Base-by-base conservation (phyloP, 2,329 filamentous ascomycete species). In the Rhytidhysteron rufulum region DNA sequence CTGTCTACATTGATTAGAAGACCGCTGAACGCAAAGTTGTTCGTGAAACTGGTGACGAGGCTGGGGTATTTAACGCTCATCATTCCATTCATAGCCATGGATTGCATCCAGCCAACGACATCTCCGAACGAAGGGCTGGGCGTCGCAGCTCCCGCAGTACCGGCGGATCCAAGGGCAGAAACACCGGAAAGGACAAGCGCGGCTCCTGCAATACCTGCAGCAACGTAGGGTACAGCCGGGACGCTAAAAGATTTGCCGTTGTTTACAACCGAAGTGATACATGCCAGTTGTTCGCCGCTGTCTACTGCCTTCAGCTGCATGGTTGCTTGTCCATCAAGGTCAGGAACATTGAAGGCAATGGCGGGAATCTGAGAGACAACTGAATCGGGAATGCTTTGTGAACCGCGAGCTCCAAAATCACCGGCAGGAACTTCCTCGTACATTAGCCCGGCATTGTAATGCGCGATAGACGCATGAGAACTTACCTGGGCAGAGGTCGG, bases 71-170 rank as follows among this genome's bases (percentile, higher is more conserved):
- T 80, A 54, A 94, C 90, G 44, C 87, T 94, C 63, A 95, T 76
- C 93, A 97, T 97, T 50, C 93, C 90, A 66, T 93, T 96, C 73
- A 93, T 85, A 20, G 93, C 89, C 75, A 97, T 86, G 36, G 85
- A 84, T 67, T 97, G 90, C 66, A 97, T 95, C 80, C 87, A 94
- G 46, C 84, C 82, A 51, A 95, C 78, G 34, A 94, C 82, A 58
- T 96, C 88, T 32, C 76, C 77, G 62, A 97, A 96, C 39, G 84
- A 87, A 19, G 93, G 93, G 53, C 88, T 93, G 30, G 83, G 73
- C 9, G 84, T 76, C 2, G 80, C 74, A 15, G 72, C 73, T 33
- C 68, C 69, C 15, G 66, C 65, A 25, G 71, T 71, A 25, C 77
- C 76, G 38, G 71, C 75, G 27, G 68, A 70, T 9, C 77, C 78